These are phyloP conservation scores for Solanum rostratum DNA, from an alignment of 257 asterid genomes.

Conservation along the genomic window DNA sequence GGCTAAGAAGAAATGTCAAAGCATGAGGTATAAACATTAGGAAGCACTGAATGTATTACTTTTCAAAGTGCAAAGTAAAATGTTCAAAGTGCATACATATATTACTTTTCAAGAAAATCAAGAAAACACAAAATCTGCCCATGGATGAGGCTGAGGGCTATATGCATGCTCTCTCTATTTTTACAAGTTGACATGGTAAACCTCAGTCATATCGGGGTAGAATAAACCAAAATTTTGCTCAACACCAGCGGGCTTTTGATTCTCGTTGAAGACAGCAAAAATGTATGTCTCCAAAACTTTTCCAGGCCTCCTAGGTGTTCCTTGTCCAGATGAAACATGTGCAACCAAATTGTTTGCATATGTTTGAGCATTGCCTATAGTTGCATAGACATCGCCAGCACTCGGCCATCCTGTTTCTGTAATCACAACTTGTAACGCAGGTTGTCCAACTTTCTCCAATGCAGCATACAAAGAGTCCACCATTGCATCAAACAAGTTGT, in stretches of 20 bases:
- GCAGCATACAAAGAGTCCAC: conserved; percentile 33
- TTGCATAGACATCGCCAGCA: conserved; percentile 19
- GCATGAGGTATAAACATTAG: neutral
- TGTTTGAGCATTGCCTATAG: conserved; percentile 16
- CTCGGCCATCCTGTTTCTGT: conserved; percentile 68
- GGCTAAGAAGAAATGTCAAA: neutral
- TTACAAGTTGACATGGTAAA: conserved; percentile 29
- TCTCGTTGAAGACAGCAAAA: conserved; percentile 36
- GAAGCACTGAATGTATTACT: too few species aligned
- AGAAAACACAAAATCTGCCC: neutral
- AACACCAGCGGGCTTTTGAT: conserved; percentile 15
- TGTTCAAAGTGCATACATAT: neutral
- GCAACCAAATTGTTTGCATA: conserved; percentile 26
- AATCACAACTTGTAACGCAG: conserved; percentile 12
- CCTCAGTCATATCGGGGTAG: conserved; percentile 22
- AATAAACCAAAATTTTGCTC: conserved; percentile 28
- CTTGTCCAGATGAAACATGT: conserved; percentile 17
- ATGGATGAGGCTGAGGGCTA: neutral
- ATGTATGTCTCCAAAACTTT: conserved; percentile 20
- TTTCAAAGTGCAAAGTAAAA: too few species aligned
- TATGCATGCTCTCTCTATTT: too few species aligned
- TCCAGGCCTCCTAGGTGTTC: conserved; percentile 35
- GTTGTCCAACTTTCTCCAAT: conserved; percentile 26
- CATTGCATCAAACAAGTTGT: conserved; percentile 38
- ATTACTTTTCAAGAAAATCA: neutral